Conservation (phyloP, 768 basidiomycete genomes). For the Goffeauzyma gilvescens region DNA sequence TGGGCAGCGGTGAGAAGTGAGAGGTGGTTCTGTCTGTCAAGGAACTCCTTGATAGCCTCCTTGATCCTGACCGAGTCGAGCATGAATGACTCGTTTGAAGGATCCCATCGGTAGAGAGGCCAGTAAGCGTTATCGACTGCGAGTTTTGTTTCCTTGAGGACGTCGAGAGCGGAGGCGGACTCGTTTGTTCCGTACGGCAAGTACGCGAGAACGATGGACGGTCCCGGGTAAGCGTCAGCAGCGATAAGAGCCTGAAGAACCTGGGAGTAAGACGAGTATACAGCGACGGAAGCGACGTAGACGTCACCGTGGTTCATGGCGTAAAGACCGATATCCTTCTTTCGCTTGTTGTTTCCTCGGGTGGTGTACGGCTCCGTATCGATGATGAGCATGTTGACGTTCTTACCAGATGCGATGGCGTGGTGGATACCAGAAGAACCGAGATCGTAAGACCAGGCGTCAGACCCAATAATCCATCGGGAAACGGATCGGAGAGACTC, state of each 20-base stretch:
- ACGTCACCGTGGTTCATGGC: conserved; percentile 97
- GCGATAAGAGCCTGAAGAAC: conserved; percentile 78
- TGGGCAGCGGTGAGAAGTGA: conserved; percentile 66
- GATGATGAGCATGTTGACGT: conserved; percentile 87
- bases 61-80: conserved; percentile 88
- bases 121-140: conserved; percentile 93
- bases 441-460: conserved; percentile 94
- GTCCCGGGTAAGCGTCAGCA: conserved; percentile 74
- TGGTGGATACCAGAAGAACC: conserved; percentile 92
- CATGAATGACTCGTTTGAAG: conserved; percentile 70
- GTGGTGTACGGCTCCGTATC: conserved; percentile 78
- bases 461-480: conserved; percentile 94
- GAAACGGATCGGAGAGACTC: conserved; percentile 50
- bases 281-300: conserved; percentile 84
- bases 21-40: conserved; percentile 89
- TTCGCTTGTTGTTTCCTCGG: conserved; percentile 54
- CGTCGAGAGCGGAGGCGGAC: conserved; percentile 55
- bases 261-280: conserved; percentile 88
- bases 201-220: conserved; percentile 81
- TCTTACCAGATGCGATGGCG: conserved; percentile 68
- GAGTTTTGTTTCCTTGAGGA: conserved; percentile 93
- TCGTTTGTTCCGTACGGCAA: conserved; percentile 66
- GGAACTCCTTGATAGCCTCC: conserved; percentile 77
- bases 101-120: conserved; percentile 97
- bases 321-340: conserved; percentile 91